phyloP scores from a whole-genome alignment of 495 filamentous ascomycete genomes.

The Podospora anserina region DNA sequence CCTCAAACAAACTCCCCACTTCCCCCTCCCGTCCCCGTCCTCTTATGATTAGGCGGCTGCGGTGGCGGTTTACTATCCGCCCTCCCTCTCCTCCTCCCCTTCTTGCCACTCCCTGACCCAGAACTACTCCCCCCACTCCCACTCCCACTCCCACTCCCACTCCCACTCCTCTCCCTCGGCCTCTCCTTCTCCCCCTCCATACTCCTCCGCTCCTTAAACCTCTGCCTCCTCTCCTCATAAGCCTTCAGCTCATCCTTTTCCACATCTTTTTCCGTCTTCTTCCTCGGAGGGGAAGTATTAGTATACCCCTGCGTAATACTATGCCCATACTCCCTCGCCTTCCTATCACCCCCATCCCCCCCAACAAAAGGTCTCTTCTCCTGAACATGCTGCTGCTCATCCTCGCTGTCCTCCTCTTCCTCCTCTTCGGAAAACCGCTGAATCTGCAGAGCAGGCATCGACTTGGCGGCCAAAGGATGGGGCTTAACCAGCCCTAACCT shows the following conservation, averaged over 20 bases:
- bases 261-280: constrained; percentile 3
- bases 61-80: not conserved
- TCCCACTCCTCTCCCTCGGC: not conserved
- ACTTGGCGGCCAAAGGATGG: constrained; percentile 52
- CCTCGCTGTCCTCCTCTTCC: constrained; percentile 36
- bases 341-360: constrained; percentile 27
- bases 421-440: constrained; percentile 20
- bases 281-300: not conserved
- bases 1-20: not conserved
- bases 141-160: not conserved
- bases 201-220: constrained; percentile 11
- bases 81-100: not conserved
- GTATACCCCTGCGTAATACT: constrained; percentile 35
- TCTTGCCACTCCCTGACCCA: not conserved
- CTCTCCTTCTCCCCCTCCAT: not conserved
- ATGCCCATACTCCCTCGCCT: constrained; percentile 38
- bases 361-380: constrained; percentile 17
- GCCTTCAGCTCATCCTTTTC: constrained; percentile 10
- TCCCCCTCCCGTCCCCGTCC: constrained; percentile 4
- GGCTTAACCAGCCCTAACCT: constrained; percentile 80
- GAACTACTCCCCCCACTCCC: not conserved
- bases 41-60: not conserved
- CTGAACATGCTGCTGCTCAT: constrained; percentile 29
- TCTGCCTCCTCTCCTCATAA: constrained; percentile 11
- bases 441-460: constrained; percentile 39